Evolutionary conservation across 1,139 yeast species (phyloP).

Genomic region (Candida glucosophila): DNA sequence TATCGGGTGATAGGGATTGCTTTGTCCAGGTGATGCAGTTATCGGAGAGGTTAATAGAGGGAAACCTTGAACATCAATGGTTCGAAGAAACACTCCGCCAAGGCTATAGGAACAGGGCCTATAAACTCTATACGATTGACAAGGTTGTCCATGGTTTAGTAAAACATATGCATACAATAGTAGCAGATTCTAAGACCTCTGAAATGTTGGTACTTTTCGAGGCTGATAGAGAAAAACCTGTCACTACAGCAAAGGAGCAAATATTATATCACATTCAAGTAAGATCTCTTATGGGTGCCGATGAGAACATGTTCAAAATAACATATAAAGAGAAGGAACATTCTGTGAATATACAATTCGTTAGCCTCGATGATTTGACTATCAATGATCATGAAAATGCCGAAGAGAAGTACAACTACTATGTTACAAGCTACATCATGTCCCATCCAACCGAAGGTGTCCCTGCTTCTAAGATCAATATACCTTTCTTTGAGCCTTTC

Average conservation of each 20-base stretch:
- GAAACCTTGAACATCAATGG: slow-evolving; percentile 90
- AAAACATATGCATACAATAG: slow-evolving; percentile 75
- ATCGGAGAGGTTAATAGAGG: slow-evolving; percentile 74
- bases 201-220: slow-evolving; percentile 79
- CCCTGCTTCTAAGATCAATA: slow-evolving; percentile 63
- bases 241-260: slow-evolving; percentile 79
- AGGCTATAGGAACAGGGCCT: slow-evolving; percentile 90
- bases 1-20: slow-evolving; percentile 59
- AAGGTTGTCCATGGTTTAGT: slow-evolving; percentile 86
- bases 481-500: slow-evolving; percentile 66
- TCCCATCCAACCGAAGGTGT: slow-evolving; percentile 97
- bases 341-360: slow-evolving; percentile 68
- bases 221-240: slow-evolving; percentile 54
- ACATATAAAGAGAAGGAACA: slow-evolving; percentile 50
- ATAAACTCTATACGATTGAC: slow-evolving; percentile 85
- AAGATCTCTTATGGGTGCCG: slow-evolving; percentile 69
- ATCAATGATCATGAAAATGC: slow-evolving; percentile 66
- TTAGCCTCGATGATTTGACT: slow-evolving; percentile 82
- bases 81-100: slow-evolving; percentile 93
- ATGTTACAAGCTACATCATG: slow-evolving; percentile 85
- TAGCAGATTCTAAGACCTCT: slow-evolving; percentile 75
- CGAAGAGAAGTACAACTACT: slow-evolving; percentile 86
- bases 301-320: slow-evolving; percentile 89
- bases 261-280: slow-evolving; percentile 85
- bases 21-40: slow-evolving; percentile 69